Evolutionary conservation across 768 basidiomycete genomes (phyloP), one percentile per base, ranked within the genome.

Genomic region (Leccinum variicolor): DNA sequence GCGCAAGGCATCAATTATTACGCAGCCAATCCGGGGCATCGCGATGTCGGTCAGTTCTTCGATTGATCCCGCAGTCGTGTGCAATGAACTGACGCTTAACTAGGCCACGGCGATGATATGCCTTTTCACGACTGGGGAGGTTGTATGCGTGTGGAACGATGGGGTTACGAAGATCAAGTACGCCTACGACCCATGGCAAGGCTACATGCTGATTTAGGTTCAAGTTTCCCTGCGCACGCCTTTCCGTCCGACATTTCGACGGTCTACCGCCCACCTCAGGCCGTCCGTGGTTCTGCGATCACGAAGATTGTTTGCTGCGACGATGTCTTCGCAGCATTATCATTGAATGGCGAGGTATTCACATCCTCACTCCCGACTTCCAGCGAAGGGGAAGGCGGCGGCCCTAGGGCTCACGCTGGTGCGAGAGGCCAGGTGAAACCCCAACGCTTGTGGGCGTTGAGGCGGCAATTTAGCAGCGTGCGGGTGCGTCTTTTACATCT

Each of bases 311-410:
- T 85, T 7, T 83, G 81, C 50, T 89, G 86, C 61, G 94, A 94
- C 19, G 85, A 86, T 43, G 76, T 81, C 1, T 92, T 98, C 62
- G 94, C 90, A 0, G 90, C 92, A 0, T 75, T 98, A 4, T 89
- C 91, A 0, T 82, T 81, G 1, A 86, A 86, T 51, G 96, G 96
- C n/a, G 96, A 98, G 69, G 83, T 98, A 3, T 98, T 92, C 69
- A 90, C 87, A 0, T 97, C 95, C 66, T 75, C 79, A 3, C 71
- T 83, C 1, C 77, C 78, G 0, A 62, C 69, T 10, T 69, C 77
- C 39, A 54, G 70, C 17, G 74, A 76, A 23, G 63, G 66, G 19
- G 67, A 67, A 33, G 67, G 57, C 9, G 28, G 58, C 6, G 48
- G 46, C 14, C 4, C 59, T 15, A 53, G 54, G 4, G 51, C 47